Evolutionary conservation across 768 basidiomycete genomes (phyloP), one percentile per base, ranked within the genome.

Genomic region (Chiua virens): DNA sequence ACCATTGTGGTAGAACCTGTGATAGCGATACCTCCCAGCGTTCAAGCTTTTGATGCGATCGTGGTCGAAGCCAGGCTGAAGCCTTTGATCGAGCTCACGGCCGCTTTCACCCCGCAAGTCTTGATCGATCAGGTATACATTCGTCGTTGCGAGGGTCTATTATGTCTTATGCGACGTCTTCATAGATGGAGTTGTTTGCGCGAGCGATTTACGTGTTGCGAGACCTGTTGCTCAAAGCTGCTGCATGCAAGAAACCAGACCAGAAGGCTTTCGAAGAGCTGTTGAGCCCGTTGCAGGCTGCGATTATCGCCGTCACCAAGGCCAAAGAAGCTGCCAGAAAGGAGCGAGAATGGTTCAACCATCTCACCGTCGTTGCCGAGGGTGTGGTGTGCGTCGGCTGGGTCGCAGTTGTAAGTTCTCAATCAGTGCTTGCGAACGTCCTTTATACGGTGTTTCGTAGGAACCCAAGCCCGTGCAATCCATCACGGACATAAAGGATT

Each of bases 301-400:
- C 84, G 8, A 83, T 98, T 51, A 83, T 85, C 53, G 83, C 82
- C 3, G 82, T 97, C 55, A 77, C 80, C n/a, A 84, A 86, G 39
- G 75, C 87, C 55, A 93, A 93, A 72, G 93, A 96, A 54, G 81
- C 83, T 32, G 85, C 86, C 54, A 73, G 89, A 55, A 82, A 85
- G 65, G 86, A 89, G 47, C 78, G 87, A 49, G 88, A 92, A 41
- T 94, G 89, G 85, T 83, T 80, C 59, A 83, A 81, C 38, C 92
- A 95, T 64, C 74, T 98, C 22, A 84, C 81, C 27, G 80, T 85
- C 22, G 75, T 97, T n/a, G 81, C 86, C 3, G 94, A 95, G 62
- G 92, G 89, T 18, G 85, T 82, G 1, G 79, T 87, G 5, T 82
- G 78, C 18, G 83, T 92, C 54, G 95, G 87, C 21, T 99, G 97